Conservation (phyloP, 2,329 filamentous ascomycete genomes). For the Pestalotiopsis sp. region DNA sequence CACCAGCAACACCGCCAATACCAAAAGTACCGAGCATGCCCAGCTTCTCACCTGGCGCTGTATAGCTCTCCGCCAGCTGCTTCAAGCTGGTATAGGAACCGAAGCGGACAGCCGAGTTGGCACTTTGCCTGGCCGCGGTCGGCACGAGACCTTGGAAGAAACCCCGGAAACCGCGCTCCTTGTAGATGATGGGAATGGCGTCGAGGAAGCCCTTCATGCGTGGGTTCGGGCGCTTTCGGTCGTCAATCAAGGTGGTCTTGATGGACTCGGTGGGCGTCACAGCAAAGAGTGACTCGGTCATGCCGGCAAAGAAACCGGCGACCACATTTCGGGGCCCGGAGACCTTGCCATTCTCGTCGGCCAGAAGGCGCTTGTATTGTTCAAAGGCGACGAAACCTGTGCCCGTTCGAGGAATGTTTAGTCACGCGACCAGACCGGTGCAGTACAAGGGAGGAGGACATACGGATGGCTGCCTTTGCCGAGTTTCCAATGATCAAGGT, state of each 20-base stretch:
- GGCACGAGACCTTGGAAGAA: slow-evolving; percentile 98
- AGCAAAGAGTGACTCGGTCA: slow-evolving; percentile 89
- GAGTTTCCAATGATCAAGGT: slow-evolving; percentile 97
- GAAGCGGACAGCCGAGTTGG: slow-evolving; percentile 92
- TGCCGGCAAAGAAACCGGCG: slow-evolving; percentile 90
- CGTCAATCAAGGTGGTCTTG: slow-evolving; percentile 98
- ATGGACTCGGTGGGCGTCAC: slow-evolving; percentile 98
- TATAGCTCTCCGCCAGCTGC: slow-evolving; percentile 90
- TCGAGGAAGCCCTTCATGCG: slow-evolving; percentile 91
- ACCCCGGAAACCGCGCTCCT: slow-evolving; percentile 83
- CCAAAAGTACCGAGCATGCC: slow-evolving; percentile 86
- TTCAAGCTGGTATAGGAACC: slow-evolving; percentile 87
- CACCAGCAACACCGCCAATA: slow-evolving; percentile 83
- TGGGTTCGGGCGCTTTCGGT: slow-evolving; percentile 83
- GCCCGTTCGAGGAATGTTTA: background rate
- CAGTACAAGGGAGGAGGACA: slow-evolving; percentile 33
- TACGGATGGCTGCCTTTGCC: slow-evolving; percentile 92
- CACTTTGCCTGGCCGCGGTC: slow-evolving; percentile 90
- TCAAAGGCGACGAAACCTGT: slow-evolving; percentile 93
- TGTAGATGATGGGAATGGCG: slow-evolving; percentile 82
- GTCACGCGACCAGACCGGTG: background rate
- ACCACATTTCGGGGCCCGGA: slow-evolving; percentile 89
- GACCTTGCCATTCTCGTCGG: slow-evolving; percentile 84
- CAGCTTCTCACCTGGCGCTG: slow-evolving; percentile 91
- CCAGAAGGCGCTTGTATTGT: slow-evolving; percentile 82